These are phyloP conservation scores for Pseudonitzschia pungens DNA, from an alignment of 108 stramenopile genomes.

Conservation along the genomic window DNA sequence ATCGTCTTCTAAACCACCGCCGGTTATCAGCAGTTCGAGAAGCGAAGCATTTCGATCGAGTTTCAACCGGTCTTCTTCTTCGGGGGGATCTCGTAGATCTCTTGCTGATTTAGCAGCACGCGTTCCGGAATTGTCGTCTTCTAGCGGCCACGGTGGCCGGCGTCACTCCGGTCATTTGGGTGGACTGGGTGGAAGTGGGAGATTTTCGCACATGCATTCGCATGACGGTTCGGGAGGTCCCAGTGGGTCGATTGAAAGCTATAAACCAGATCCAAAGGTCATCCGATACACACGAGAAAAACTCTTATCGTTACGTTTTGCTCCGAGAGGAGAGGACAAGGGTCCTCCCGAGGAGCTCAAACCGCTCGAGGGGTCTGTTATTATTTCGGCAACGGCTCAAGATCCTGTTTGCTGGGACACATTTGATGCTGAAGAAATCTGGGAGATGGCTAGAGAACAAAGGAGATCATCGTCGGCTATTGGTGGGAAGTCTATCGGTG, in stretches of 20 bases:
- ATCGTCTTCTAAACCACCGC: constrained; percentile 21
- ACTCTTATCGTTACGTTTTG: constrained; percentile 66
- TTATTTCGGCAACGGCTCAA: constrained; percentile 55
- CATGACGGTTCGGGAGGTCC: constrained; percentile 6
- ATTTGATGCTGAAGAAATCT: constrained; percentile 80
- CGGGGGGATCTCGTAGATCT: constrained; percentile 38
- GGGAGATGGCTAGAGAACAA: constrained; percentile 46
- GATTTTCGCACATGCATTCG: constrained; percentile 31
- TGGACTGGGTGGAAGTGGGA: constrained; percentile 19
- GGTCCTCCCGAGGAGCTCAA: constrained; percentile 44
- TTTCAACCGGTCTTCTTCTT: constrained; percentile 21
- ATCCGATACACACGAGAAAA: constrained; percentile 79
- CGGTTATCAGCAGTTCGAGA: constrained; percentile 23
- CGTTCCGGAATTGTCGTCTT: constrained; percentile 27
- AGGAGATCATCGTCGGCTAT: constrained; percentile 27
- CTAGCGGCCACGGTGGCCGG: constrained; percentile 4
- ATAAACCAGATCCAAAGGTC: constrained; percentile 45
- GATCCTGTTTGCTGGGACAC: constrained; percentile 91
- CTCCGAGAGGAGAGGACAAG: constrained; percentile 24
- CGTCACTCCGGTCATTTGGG: background rate
- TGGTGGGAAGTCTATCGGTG: constrained; percentile 5
- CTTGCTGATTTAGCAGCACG: constrained; percentile 60
- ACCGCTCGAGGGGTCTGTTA: constrained; percentile 51
- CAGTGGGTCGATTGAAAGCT: constrained; percentile 21
- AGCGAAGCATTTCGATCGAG: constrained; percentile 46